phyloP scores from a whole-genome alignment of 1,284 basidiomycete genomes.

The Ustilago loliicola region DNA sequence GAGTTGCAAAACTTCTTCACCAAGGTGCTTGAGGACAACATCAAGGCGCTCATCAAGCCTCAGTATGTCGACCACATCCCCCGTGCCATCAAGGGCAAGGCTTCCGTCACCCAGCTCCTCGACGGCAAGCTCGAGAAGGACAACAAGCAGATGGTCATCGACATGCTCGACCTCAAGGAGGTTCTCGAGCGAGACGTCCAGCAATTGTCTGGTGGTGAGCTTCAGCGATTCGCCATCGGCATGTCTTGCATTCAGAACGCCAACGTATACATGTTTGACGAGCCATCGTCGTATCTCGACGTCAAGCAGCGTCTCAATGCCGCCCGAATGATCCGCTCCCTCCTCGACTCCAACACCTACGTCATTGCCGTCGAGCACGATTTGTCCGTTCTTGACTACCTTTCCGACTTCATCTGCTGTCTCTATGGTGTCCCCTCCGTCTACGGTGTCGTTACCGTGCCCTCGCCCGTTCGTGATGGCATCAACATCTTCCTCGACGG shows the following conservation, averaged over 20 bases:
- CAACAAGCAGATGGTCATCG: conserved; percentile 66
- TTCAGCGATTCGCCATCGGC: conserved; percentile 70
- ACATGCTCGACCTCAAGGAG: conserved; percentile 64
- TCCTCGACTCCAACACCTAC: conserved; percentile 68
- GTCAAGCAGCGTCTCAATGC: conserved; percentile 71
- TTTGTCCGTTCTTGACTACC: conserved; percentile 69
- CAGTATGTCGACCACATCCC: conserved; percentile 71
- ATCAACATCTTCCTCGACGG: conserved; percentile 71
- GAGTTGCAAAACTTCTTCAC: conserved; percentile 71
- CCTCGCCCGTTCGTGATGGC: conserved; percentile 68
- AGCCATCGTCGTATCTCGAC: conserved; percentile 70
- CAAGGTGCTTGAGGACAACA: conserved; percentile 70
- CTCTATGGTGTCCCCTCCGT: conserved; percentile 70
- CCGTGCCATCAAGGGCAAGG: conserved; percentile 66
- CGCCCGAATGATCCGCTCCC: conserved; percentile 66
- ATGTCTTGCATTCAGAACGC: conserved; percentile 70
- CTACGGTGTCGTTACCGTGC: conserved; percentile 70
- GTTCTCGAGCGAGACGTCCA: conserved; percentile 68
- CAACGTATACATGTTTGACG: conserved; percentile 71
- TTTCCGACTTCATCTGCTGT: conserved; percentile 70
- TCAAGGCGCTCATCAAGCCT: conserved; percentile 70
- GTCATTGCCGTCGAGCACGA: conserved; percentile 71
- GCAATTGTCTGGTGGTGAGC: conserved; percentile 69
- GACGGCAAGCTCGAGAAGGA: conserved; percentile 67
- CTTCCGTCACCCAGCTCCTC: conserved; percentile 65